Base-by-base conservation (phyloP, 2,329 filamentous ascomycete genomes). In the Aureobasidium sp. region DNA sequence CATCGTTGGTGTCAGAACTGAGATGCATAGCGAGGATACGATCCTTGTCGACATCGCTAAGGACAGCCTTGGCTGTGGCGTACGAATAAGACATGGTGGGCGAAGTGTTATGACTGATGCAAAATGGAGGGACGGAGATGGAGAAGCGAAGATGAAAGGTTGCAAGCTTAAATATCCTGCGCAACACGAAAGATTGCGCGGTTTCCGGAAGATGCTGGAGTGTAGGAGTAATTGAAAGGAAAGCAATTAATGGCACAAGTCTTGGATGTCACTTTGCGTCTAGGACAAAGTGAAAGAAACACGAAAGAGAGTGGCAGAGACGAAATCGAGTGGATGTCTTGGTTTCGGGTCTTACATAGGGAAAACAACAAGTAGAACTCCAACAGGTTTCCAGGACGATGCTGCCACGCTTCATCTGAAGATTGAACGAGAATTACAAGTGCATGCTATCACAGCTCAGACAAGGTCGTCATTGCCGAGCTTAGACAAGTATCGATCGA, bases 11-110 rank as follows among this genome's bases (percentile, higher is more conserved):
- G 17, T 65, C 60, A 46, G 48, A 63, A 60, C 66, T 69, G 59
- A 72, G 67, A 63, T 62, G 68, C 55, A 69, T 41, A 46, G 65
- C 67, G 34, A 71, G 36, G 56, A 72, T 63, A 62, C 70, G 70
- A 46, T 71, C 66, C 63, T 70, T 72, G 36, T 72, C 71, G 24
- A 27, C 59, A 4, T 72, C 68, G 36, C 17, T 67, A 48, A 72
- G 64, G 24, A 64, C 53, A 17, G 44, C 43, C 56, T 67, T 69
- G 43, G 68, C 69, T 47, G 66, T 63, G 10, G 62, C 44, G 66
- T 65, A 71, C 60, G 71, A 61, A 68, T 70, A 70, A 24, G 63
- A 36, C 65, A 69, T 68, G 52, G 20, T 32, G 9, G 37, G 39
- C 46, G 60, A n/a, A 43, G 34, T 17, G 29, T 32, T 37, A 13